Conservation (phyloP, 257 asterid genomes). For the Solanum clarkiae region DNA sequence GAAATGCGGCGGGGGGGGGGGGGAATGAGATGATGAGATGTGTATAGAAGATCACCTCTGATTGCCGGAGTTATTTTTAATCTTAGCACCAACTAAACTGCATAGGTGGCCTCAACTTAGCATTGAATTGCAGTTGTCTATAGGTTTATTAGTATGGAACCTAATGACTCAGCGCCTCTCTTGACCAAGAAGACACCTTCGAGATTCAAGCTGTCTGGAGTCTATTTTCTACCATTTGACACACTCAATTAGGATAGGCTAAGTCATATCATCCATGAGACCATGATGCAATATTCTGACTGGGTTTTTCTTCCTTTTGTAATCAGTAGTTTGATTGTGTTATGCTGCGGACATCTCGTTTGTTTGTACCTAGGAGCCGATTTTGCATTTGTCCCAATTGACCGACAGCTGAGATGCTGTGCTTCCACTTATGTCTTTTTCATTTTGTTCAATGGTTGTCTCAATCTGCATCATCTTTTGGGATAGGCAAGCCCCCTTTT, state of each 20-base stretch:
- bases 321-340: not conserved
- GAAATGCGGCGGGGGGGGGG: not conserved
- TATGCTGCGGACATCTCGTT: not conserved
- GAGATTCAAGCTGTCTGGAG: not conserved
- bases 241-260: not conserved
- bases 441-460: not conserved
- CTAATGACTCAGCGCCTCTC: not conserved
- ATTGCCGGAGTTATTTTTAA: not conserved
- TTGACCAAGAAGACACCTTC: not conserved
- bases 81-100: not conserved
- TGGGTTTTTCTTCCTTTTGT: not conserved
- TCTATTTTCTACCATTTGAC: not conserved
- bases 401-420: not conserved
- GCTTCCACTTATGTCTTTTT: not conserved
- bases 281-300: not conserved
- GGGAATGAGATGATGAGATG: not conserved
- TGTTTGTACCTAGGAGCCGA: not conserved
- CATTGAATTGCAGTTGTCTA: not conserved
- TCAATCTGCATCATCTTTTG: not conserved
- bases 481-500: not conserved
- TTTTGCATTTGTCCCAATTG: not conserved
- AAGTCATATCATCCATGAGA: not conserved
- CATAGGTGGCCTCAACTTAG: not conserved
- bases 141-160: not conserved
- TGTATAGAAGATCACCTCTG: not conserved